Conservation (phyloP, 179 eudicot species). For the Dionaea muscipula region DNA sequence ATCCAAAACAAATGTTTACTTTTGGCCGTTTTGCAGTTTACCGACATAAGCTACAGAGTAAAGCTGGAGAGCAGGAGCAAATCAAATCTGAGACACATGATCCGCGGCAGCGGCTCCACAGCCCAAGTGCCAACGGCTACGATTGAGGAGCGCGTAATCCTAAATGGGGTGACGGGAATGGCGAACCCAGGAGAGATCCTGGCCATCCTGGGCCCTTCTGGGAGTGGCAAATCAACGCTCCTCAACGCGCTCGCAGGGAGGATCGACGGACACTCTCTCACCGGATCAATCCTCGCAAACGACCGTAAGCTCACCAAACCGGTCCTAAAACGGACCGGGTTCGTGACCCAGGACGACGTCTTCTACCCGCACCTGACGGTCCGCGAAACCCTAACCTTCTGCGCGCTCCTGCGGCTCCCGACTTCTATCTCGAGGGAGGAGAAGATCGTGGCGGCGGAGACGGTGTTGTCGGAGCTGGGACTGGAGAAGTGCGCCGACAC, state of each 20-base stretch:
- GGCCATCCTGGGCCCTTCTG: slow-evolving; percentile 83
- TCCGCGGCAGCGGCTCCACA: slow-evolving; percentile 13
- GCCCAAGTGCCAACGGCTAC: slow-evolving; percentile 14
- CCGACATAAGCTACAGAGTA: slow-evolving; percentile 50
- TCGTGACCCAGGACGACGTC: slow-evolving; percentile 81
- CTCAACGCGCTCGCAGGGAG: slow-evolving; percentile 63
- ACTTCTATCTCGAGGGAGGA: slow-evolving; percentile 24
- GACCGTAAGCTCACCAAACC: slow-evolving; percentile 30
- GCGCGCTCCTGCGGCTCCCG: slow-evolving; percentile 61
- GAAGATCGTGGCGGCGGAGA: slow-evolving; percentile 35
- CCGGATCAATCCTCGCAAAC: slow-evolving; percentile 54
- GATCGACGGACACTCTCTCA: slow-evolving; percentile 31
- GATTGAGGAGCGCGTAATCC: slow-evolving; percentile 33
- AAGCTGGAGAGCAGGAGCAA: slow-evolving; percentile 26
- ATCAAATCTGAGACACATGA: slow-evolving; percentile 16
- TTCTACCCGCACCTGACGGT: slow-evolving; percentile 83
- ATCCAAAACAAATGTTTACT: neutral
- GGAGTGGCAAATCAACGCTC: slow-evolving; percentile 82
- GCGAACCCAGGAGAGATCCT: slow-evolving; percentile 64
- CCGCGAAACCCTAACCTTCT: slow-evolving; percentile 68
- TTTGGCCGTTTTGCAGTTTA: slow-evolving; percentile 33
- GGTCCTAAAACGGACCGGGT: slow-evolving; percentile 47
- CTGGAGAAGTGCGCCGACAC: slow-evolving; percentile 58
- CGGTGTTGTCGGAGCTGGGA: slow-evolving; percentile 52
- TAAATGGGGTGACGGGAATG: slow-evolving; percentile 57